phyloP scores from a whole-genome alignment of 2,329 filamentous ascomycete genomes.

The Fusarium clavum region DNA sequence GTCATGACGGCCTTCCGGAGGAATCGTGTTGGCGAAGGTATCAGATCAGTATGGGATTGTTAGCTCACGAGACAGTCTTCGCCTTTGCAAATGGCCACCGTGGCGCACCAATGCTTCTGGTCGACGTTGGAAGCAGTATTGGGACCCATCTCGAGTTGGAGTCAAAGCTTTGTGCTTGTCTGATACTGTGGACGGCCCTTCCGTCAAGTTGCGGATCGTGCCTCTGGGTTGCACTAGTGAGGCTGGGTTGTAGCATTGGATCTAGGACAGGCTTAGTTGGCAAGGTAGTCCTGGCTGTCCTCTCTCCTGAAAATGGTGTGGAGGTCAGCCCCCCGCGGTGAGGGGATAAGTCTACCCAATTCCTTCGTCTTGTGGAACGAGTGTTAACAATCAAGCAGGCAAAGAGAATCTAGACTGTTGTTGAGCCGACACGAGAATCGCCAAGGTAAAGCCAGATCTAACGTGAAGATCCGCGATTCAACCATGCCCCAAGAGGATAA shows the following conservation, averaged over 20 bases:
- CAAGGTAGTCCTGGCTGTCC: slow-evolving; percentile 61
- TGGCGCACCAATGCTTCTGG: slow-evolving; percentile 3
- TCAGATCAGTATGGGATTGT: slow-evolving; percentile 18
- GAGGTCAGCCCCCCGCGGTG: slow-evolving; percentile 58
- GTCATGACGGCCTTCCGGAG: slow-evolving; percentile 30
- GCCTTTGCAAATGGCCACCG: slow-evolving; percentile 21
- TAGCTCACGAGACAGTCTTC: slow-evolving; percentile 27
- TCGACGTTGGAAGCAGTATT: slow-evolving; percentile 49
- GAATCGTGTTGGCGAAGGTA: slow-evolving; percentile 37
- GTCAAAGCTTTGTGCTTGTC: slow-evolving; percentile 96
- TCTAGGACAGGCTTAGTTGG: slow-evolving; percentile 44
- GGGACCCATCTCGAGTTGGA: slow-evolving; percentile 93
- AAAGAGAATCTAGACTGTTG: not conserved
- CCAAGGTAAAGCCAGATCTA: not conserved
- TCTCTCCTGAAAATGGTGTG: slow-evolving; percentile 62
- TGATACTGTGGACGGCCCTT: slow-evolving; percentile 51
- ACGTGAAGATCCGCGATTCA: not conserved
- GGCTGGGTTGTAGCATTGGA: slow-evolving; percentile 40
- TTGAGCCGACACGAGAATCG: not conserved
- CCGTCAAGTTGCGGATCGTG: slow-evolving; percentile 2
- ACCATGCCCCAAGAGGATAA: not conserved
- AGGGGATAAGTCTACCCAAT: slow-evolving; percentile 63
- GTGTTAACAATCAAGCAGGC: slow-evolving; percentile 48
- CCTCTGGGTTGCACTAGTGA: slow-evolving; percentile 27
- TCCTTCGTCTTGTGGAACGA: slow-evolving; percentile 15